Evolutionary conservation across 768 basidiomycete genomes (phyloP).

Genomic region (Leccinellum luteum): DNA sequence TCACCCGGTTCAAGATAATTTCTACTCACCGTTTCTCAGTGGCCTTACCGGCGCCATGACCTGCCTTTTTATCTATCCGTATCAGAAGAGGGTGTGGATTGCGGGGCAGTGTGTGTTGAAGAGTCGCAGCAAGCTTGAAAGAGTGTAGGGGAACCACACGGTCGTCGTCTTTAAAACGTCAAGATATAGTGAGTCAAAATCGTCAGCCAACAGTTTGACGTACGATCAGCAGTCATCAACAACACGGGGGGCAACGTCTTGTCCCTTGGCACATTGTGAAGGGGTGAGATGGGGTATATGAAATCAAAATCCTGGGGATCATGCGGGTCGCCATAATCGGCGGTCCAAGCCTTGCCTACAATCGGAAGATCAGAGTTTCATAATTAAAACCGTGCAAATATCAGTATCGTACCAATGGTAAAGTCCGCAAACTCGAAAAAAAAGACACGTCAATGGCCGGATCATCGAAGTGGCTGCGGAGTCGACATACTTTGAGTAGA

Average conservation of each 20-base stretch:
- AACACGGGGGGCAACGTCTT: slow-evolving; percentile 65
- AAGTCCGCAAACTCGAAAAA: slow-evolving; percentile 62
- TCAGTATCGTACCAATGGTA: slow-evolving; percentile 55
- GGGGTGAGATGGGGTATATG: slow-evolving; percentile 73
- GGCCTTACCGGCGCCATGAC: slow-evolving; percentile 78
- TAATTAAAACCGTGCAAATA: neutral
- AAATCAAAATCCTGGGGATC: slow-evolving; percentile 80
- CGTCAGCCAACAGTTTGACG: slow-evolving; percentile 26
- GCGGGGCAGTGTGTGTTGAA: slow-evolving; percentile 61
- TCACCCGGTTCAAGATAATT: neutral
- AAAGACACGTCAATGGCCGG: neutral
- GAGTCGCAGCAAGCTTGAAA: slow-evolving; percentile 78
- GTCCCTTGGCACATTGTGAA: slow-evolving; percentile 71
- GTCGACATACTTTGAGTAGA: slow-evolving; percentile 58
- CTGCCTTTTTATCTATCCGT: slow-evolving; percentile 76
- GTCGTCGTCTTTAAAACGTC: slow-evolving; percentile 59
- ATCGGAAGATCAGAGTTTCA: slow-evolving; percentile 6
- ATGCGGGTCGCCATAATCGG: slow-evolving; percentile 77
- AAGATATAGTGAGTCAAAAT: slow-evolving; percentile 3
- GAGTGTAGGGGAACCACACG: slow-evolving; percentile 87
- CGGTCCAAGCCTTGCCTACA: slow-evolving; percentile 69
- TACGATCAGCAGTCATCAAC: slow-evolving; percentile 82
- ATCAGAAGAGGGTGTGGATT: slow-evolving; percentile 75
- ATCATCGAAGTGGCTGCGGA: neutral
- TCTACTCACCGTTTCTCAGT: slow-evolving; percentile 58